phyloP scores from a whole-genome alignment of 202 grass and related monocot genomes.

The Hordeum pubiflorum region DNA sequence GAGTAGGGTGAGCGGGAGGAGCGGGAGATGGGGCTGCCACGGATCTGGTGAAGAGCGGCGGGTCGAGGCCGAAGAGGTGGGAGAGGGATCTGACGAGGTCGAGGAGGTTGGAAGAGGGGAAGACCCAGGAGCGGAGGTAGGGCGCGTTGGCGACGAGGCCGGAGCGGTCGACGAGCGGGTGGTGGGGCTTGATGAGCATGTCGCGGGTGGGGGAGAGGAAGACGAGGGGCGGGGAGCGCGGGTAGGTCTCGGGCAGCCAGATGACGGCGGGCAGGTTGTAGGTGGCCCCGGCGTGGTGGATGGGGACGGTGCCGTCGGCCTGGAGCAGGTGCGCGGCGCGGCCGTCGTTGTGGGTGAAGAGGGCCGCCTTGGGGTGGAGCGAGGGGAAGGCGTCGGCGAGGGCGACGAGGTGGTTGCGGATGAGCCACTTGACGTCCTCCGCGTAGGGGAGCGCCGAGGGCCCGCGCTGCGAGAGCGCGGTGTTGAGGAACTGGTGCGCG shows the following conservation, averaged over 20 bases:
- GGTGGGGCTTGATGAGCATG: slow-evolving; percentile 14
- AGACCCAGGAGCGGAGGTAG: slow-evolving; percentile 24
- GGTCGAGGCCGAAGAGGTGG: slow-evolving; percentile 68
- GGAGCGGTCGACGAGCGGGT: slow-evolving; percentile 13
- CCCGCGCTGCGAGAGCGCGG: neutral
- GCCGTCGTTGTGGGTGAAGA: slow-evolving; percentile 19
- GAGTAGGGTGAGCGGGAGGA: neutral
- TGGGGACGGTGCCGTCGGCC: slow-evolving; percentile 16
- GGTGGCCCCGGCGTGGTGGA: neutral
- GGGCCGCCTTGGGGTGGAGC: neutral
- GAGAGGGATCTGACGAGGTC: slow-evolving; percentile 53
- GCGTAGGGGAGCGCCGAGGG: slow-evolving; percentile 10
- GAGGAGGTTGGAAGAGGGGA: slow-evolving; percentile 84
- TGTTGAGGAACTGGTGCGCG: slow-evolving; percentile 9
- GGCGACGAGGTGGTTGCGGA: slow-evolving; percentile 13
- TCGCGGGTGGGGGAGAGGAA: slow-evolving; percentile 16
- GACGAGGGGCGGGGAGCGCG: slow-evolving; percentile 12
- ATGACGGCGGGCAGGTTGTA: slow-evolving; percentile 16
- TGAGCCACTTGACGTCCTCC: slow-evolving; percentile 14
- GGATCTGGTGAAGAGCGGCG: slow-evolving; percentile 63
- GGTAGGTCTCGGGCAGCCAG: slow-evolving; percentile 10
- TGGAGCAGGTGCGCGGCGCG: slow-evolving; percentile 8
- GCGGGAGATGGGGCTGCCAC: neutral
- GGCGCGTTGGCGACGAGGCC: slow-evolving; percentile 3
- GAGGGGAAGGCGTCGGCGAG: slow-evolving; percentile 8